phyloP scores from a whole-genome alignment of 2,329 filamentous ascomycete genomes.

The Hypoxylon sp. region DNA sequence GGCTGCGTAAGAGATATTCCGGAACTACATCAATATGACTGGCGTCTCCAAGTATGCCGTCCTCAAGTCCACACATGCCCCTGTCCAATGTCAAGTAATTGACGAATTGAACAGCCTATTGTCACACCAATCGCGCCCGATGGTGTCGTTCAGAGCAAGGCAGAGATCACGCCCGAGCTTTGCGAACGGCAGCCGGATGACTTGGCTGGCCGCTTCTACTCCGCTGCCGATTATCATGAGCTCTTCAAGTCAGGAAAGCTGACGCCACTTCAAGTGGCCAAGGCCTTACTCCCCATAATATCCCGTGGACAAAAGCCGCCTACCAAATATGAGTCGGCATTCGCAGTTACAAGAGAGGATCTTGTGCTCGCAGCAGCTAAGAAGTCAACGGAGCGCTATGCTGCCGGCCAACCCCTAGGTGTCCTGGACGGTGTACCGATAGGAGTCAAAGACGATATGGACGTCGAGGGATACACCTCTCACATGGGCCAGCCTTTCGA shows the following conservation, averaged over 20 bases:
- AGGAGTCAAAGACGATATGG: slow-evolving; percentile 85
- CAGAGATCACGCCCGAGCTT: slow-evolving; percentile 61
- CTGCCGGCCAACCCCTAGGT: slow-evolving; percentile 74
- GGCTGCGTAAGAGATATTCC: slow-evolving; percentile 63
- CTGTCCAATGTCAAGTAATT: slow-evolving; percentile 17
- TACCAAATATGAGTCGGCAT: slow-evolving; percentile 78
- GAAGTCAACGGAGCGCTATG: slow-evolving; percentile 81
- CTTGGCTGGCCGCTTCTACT: slow-evolving; percentile 71
- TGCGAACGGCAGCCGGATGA: slow-evolving; percentile 59
- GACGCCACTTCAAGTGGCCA: slow-evolving; percentile 80
- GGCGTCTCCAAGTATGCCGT: slow-evolving; percentile 64
- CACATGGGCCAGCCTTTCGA: slow-evolving; percentile 75
- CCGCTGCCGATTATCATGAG: slow-evolving; percentile 81
- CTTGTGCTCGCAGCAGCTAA: slow-evolving; percentile 76
- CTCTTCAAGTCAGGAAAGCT: slow-evolving; percentile 78
- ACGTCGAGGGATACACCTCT: slow-evolving; percentile 78
- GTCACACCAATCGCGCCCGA: slow-evolving; percentile 66
- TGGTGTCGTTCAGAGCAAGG: slow-evolving; percentile 51
- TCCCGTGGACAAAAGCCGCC: slow-evolving; percentile 68
- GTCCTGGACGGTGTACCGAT: slow-evolving; percentile 86
- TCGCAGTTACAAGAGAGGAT: slow-evolving; percentile 76
- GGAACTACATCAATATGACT: slow-evolving; percentile 61
- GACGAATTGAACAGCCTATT: slow-evolving; percentile 61
- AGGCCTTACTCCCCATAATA: slow-evolving; percentile 80
- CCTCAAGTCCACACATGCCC: background rate